Evolutionary conservation across 306 rosid genomes (phyloP).

Genomic region (Luffa acutangula): DNA sequence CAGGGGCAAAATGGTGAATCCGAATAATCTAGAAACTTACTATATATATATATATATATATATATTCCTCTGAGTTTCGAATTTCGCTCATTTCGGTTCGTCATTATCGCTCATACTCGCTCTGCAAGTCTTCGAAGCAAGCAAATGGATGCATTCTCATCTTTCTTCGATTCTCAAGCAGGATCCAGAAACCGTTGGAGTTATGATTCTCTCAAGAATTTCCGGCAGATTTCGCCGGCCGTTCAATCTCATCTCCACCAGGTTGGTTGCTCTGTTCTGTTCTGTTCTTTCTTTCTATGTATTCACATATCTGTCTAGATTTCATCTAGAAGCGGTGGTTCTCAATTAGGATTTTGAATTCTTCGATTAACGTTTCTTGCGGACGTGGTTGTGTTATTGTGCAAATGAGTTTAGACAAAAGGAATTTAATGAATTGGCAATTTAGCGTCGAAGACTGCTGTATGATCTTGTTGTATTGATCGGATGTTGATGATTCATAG

Average conservation of each 20-base stretch:
- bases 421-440: not conserved
- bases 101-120: not conserved
- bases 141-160: conserved; percentile 47
- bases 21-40: not conserved
- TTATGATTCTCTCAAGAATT: conserved; percentile 62
- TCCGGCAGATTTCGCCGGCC: conserved; percentile 57
- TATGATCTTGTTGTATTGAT: not conserved
- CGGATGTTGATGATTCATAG: not conserved
- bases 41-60: not conserved
- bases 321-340: not conserved
- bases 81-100: not conserved
- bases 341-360: not conserved
- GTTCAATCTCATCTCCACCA: conserved; percentile 65
- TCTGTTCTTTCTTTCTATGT: not conserved
- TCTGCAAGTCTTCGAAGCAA: not conserved
- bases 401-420: not conserved
- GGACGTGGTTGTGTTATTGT: not conserved
- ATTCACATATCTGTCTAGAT: not conserved
- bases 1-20: not conserved
- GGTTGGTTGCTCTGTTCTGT: conserved; percentile 16
- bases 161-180: conserved; percentile 55
- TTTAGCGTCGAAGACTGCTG: not conserved
- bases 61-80: not conserved
- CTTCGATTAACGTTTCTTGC: not conserved
- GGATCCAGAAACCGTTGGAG: conserved; percentile 46